phyloP scores from a whole-genome alignment of 805 yeast species.

The Brettanomyces sp. region DNA sequence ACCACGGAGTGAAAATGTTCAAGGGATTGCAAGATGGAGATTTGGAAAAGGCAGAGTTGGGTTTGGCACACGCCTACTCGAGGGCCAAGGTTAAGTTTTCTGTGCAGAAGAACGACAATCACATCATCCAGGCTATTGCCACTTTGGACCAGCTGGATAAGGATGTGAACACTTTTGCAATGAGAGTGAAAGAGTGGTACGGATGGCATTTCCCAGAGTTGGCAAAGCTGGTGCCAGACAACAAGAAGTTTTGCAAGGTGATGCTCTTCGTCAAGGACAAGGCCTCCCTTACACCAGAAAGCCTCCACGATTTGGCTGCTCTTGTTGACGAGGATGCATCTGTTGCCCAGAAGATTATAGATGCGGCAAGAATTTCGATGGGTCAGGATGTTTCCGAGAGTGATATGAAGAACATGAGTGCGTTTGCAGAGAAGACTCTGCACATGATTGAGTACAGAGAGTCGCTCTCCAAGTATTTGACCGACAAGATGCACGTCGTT shows the following conservation, averaged over 20 bases:
- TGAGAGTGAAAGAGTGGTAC: slow-evolving; percentile 98
- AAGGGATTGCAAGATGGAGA: slow-evolving; percentile 93
- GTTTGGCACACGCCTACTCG: slow-evolving; percentile 98
- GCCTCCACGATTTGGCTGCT: slow-evolving; percentile 85
- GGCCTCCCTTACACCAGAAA: slow-evolving; percentile 67
- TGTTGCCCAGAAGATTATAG: slow-evolving; percentile 81
- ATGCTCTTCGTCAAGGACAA: slow-evolving; percentile 82
- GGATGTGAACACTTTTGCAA: slow-evolving; percentile 93
- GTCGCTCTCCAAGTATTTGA: slow-evolving; percentile 72
- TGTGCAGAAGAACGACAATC: slow-evolving; percentile 98
- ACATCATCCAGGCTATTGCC: slow-evolving; percentile 97
- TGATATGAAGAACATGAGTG: slow-evolving; percentile 84
- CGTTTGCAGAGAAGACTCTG: slow-evolving; percentile 91
- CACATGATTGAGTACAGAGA: slow-evolving; percentile 86
- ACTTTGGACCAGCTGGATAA: slow-evolving; percentile 94
- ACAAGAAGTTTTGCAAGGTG: slow-evolving; percentile 76
- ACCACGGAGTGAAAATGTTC: slow-evolving; percentile 78
- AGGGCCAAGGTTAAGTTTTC: slow-evolving; percentile 98
- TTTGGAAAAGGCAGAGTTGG: slow-evolving; percentile 94
- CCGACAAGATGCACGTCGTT: slow-evolving; percentile 94
- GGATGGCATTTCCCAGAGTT: slow-evolving; percentile 99
- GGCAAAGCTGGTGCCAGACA: slow-evolving; percentile 85
- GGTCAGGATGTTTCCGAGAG: slow-evolving; percentile 95
- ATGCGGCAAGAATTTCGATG: slow-evolving; percentile 95
- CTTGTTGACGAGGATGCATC: slow-evolving; percentile 88